phyloP scores from a whole-genome alignment of 257 asterid genomes.

The Salvia miltiorrhiza region DNA sequence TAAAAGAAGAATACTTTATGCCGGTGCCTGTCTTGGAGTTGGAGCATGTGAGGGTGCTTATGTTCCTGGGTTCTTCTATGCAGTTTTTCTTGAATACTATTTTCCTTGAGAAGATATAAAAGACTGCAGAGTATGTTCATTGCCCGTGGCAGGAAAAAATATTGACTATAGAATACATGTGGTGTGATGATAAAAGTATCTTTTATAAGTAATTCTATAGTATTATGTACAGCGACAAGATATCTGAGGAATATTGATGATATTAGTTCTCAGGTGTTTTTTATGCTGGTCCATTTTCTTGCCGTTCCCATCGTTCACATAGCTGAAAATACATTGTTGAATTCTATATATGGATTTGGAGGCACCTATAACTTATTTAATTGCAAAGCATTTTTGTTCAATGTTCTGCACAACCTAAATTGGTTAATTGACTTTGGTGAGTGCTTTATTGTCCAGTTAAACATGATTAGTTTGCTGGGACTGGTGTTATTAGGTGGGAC shows the following conservation, averaged over 20 bases:
- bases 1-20: not conserved
- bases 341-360: not conserved
- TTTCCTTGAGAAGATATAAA: not conserved
- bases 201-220: not conserved
- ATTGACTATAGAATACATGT: not conserved
- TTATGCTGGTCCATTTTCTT: too few species aligned
- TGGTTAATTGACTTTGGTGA: not conserved
- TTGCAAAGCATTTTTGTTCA: not conserved
- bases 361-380: not conserved
- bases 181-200: not conserved
- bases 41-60: conserved; percentile 1
- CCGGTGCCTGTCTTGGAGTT: conserved; percentile 18
- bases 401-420: not conserved
- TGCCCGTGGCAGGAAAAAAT: not conserved
- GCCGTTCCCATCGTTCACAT: too few species aligned
- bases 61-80: conserved; percentile 1
- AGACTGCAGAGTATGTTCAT: not conserved
- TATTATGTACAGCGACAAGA: not conserved
- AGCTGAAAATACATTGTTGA: not conserved
- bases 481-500: not conserved
- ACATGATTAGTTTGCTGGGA: not conserved
- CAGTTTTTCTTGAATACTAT: not conserved
- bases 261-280: not conserved
- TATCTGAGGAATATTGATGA: not conserved
- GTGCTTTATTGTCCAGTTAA: not conserved